Evolutionary conservation across 2,329 filamentous ascomycete species (phyloP), one percentile per base, ranked within the genome.

Genomic region (Cladophialophora yegresii): DNA sequence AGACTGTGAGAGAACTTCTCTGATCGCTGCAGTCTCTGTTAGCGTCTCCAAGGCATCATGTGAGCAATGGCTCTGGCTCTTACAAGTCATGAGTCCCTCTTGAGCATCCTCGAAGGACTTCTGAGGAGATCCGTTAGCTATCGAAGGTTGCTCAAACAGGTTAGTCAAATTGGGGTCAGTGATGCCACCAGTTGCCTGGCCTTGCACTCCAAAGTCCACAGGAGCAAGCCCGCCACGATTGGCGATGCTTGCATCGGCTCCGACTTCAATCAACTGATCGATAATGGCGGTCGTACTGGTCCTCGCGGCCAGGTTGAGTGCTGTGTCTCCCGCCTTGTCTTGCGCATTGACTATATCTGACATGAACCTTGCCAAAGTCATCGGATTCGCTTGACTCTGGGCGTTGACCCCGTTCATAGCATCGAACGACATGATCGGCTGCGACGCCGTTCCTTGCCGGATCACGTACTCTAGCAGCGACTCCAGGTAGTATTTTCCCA

Each of bases 211-310:
- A 79, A 99, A 99, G 75, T 98, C 95, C n/a, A 92, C 83, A 0
- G 95, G 93, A 45, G 91, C 85, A 12, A 98, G 83, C 22, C 93
- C 93, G 51, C 93, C 93, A 55, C 92, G 87, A 73, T 99, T 99
- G 5, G 92, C 85, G 72, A 98, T 93, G 59, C 89, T 87, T n/a
- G 92, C 89, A 75, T 98, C 92, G 1, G 95, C 95, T 62, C 93
- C 92, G 50, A 99, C 93, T 77, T 99, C 95, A 10, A 98, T 83
- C 33, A 99, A 82, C 75, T 99, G 95, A n/a, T 92, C 93, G 63
- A 98, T 96, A 71, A 99, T 96, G 72, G 92, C 96, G 61, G 90
- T 85, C 75, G 96, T 98, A 23, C 92, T 92, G 70, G 97, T 96
- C 66, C 95, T 85, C 1, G 95, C 93, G 1, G 93, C 95, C 67